Evolutionary conservation across 73 alveolate genomes (phyloP), one percentile per base, ranked within the genome.

Genomic region (Loxodes magnus): DNA sequence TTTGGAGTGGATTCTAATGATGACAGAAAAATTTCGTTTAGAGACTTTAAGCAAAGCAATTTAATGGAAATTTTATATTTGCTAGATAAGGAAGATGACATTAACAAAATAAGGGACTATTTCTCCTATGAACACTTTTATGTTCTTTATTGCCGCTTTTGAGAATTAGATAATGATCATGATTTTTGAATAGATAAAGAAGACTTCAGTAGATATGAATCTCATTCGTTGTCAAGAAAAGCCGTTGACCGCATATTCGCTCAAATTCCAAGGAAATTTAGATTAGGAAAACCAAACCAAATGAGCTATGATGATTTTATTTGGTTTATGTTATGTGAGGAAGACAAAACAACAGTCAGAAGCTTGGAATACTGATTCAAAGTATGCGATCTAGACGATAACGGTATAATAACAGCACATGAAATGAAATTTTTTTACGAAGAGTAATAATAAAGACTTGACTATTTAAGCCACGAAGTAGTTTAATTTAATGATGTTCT

Each of bases 101-200:
- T 92, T 35, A 87, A 88, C 67, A 79, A 77, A 71, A 83, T 95
- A 10, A 75, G 98, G 35, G 96, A 93, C 51, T 95, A 88, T 78
- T 95, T 95, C 73, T 80, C 97, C 34, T 95, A 95, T 55, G 99
- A 95, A 63, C 99, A 95, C 64, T 95, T 95, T 75, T 95, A 95
- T 71, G 99, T 95, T 36, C 88, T 95, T 24, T 95, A 95, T 67
- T 93, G 99, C 63, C 71, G 93, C 20, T 95, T 95, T 72, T 95
- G 98, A 97, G 99, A 95, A 80, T 77, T 95, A 41, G 99, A 95
- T 74, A 75, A 95, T 3, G 98, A 95, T 62, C 98, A 93, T 56
- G 99, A 95, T 66, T 93, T 95, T 72, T 71, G 83, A 46, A 88
- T 95, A 27, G 95, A 87, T 61, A 95, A 93, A 74, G 99, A 95